These are phyloP conservation scores for Eucalyptus marginata DNA, from an alignment of 345 rosid species.

Conservation along the genomic window DNA sequence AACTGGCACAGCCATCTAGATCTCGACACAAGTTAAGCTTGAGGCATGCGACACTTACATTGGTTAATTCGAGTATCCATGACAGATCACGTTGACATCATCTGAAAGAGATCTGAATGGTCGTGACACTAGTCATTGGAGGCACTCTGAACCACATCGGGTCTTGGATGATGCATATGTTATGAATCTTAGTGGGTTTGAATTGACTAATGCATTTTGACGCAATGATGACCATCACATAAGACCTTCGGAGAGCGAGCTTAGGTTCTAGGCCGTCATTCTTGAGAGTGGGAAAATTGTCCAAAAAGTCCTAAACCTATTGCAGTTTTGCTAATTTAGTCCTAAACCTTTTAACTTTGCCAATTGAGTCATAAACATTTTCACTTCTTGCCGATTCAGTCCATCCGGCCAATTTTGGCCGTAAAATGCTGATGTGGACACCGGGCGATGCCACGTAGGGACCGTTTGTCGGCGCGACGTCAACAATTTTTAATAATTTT, in stretches of 20 bases:
- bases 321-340: no score
- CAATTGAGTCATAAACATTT: no score
- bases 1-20: fast-evolving
- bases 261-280: neutral
- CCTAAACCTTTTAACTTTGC: no score
- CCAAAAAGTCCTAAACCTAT: no score
- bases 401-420: no score
- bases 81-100: fast-evolving
- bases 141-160: neutral
- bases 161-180: neutral
- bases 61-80: neutral
- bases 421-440: no score
- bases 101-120: neutral
- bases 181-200: neutral
- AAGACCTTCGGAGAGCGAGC: neutral
- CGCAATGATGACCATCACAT: neutral
- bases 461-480: no score
- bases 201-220: neutral
- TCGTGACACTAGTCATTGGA: neutral
- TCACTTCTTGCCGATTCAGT: no score
- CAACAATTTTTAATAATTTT: no score
- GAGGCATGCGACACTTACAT: neutral
- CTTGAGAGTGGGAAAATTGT: no score
- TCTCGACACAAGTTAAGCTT: neutral
- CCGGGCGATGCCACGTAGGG: no score